Evolutionary conservation across 768 basidiomycete genomes (phyloP).

Genomic region (Lactarius trivialis): DNA sequence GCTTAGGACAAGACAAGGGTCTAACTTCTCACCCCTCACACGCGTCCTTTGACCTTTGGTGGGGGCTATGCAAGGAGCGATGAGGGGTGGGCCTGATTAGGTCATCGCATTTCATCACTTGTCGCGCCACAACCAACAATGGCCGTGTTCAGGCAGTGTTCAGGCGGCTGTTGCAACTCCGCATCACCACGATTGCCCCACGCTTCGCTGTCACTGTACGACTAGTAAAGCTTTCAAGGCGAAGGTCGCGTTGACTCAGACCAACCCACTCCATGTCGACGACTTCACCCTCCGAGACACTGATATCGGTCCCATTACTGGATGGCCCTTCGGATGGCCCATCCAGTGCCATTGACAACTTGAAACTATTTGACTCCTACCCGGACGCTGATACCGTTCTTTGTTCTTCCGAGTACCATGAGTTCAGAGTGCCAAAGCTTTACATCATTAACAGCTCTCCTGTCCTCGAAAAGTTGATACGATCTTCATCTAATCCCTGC

Average conservation of each 20-base stretch:
- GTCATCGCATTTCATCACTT: too few species aligned
- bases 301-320: neutral
- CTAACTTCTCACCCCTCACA: too few species aligned
- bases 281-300: neutral
- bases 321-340: neutral
- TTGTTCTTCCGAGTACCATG: neutral
- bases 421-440: neutral
- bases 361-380: neutral
- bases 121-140: too few species aligned
- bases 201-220: too few species aligned
- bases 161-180: too few species aligned
- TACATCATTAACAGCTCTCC: neutral
- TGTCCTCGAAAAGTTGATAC: constrained; percentile 6
- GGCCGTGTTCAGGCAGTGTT: too few species aligned
- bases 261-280: neutral
- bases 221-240: neutral
- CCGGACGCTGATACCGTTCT: neutral
- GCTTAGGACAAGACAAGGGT: too few species aligned
- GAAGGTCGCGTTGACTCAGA: neutral
- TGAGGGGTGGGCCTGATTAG: too few species aligned
- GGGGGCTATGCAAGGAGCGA: too few species aligned
- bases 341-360: neutral
- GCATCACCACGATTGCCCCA: too few species aligned
- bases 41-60: too few species aligned
- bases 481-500: neutral